Evolutionary conservation across 169 alveolate genomes (phyloP).

Genomic region (Amoebophrya sp.): DNA sequence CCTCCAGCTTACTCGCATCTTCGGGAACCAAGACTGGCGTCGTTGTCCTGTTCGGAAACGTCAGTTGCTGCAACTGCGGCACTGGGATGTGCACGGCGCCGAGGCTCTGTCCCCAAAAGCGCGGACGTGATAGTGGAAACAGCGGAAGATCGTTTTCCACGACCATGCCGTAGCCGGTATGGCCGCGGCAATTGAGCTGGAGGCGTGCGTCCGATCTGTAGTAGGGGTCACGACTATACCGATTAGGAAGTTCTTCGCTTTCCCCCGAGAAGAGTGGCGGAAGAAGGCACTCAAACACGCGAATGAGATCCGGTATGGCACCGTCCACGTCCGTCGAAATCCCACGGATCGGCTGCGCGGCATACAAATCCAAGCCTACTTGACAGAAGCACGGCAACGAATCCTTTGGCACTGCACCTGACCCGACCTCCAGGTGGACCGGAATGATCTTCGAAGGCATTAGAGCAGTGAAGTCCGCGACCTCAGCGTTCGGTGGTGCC

Average conservation of each 20-base stretch:
- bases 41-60: not conserved
- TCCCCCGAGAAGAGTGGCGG: not conserved
- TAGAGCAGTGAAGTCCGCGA: not conserved
- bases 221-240: not conserved
- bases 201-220: not conserved
- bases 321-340: not conserved
- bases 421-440: not conserved
- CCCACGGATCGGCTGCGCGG: not conserved
- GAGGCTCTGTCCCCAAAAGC: not conserved
- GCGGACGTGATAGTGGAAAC: not conserved
- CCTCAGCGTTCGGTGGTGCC: not conserved
- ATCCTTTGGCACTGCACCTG: not conserved
- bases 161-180: not conserved
- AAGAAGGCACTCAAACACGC: not conserved
- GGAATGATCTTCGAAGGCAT: not conserved
- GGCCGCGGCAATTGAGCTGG: not conserved
- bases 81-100: not conserved
- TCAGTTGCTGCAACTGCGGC: not conserved
- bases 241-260: too few species aligned
- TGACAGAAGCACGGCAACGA: slow-evolving; percentile 19
- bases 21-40: not conserved
- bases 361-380: not conserved
- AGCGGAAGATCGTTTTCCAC: not conserved
- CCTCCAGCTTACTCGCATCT: not conserved
- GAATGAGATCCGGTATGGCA: not conserved